Evolutionary conservation across 2,329 filamentous ascomycete genomes (phyloP), one percentile per base, ranked within the genome.

Genomic region (Dothideomycetes sp.): DNA sequence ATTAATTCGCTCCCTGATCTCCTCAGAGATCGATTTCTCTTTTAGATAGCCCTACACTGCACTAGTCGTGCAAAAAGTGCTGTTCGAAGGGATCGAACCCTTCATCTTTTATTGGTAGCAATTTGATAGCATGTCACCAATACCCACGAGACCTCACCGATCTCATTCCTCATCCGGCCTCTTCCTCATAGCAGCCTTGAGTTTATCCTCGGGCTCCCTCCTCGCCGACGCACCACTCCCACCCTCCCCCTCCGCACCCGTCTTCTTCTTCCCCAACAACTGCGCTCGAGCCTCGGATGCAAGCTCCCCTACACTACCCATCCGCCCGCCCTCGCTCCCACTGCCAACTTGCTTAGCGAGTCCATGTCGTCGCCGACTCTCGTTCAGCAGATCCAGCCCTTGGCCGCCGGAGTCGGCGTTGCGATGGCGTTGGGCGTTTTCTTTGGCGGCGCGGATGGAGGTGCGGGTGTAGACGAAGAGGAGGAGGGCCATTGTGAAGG

Each of bases 371-470:
- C 73, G 60, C 47, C 70, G 49, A 47, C 59, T 68, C 59, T 77
- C 72, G 41, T 73, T 72, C 37, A 69, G 55, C 67, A 60, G 35
- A 41, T 52, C 55, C 65, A 74, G 52, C 53, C 68, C 46, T 65
- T 72, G 59, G 64, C 71, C 38, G 12, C 70, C 73, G 19, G 69
- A 72, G 45, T 76, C 72, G 30, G 69, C 71, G 48, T 75, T 69
- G 35, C 76, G 63, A 38, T 75, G 71, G 45, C 65, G 62, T 48
- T 75, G 68, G 0, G 78, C 78, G 47, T 82, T 81, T 34, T 72
- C 65, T 49, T 81, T 80, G 3, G 80, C 80, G 17, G 77, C 73
- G 44, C 70, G 66, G 45, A 84, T 83, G 17, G 73, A 78, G 7
- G 72, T 79, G 37, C 79, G 63, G 19, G 77, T 67, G 58, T 84